A percentile compares a stretch with the other conserved stretches of the same genome.
These are phyloP conservation scores for Trichoderma polysporum DNA, from an alignment of 2,329 filamentous ascomycete genomes.

Conservation along the genomic window DNA sequence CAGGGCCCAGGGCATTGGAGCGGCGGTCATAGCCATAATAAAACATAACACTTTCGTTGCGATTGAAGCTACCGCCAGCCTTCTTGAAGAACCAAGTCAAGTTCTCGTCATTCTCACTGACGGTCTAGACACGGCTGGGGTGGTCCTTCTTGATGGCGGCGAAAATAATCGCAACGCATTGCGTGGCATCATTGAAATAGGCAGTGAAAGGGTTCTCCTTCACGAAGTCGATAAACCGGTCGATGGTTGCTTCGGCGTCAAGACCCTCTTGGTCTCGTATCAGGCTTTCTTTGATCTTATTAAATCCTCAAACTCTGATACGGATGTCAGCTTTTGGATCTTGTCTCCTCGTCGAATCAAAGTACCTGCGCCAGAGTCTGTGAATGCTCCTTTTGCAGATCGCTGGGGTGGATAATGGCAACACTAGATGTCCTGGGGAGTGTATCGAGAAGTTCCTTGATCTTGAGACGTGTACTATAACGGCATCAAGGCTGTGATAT, in stretches of 20 bases:
- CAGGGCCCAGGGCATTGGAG: constrained; percentile 70
- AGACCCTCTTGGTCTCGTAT: constrained; percentile 78
- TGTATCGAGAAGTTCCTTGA: constrained; percentile 84
- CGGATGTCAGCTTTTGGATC: constrained; percentile 68
- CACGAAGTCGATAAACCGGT: constrained; percentile 80
- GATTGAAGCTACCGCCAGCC: constrained; percentile 85
- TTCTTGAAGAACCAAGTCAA: constrained; percentile 98
- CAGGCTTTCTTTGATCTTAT: constrained; percentile 77
- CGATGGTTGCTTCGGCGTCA: constrained; percentile 79
- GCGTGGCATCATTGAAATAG: constrained; percentile 93
- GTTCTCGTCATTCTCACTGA: constrained; percentile 93
- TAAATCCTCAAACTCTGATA: constrained; percentile 74
- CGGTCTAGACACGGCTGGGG: constrained; percentile 91
- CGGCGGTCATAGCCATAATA: constrained; percentile 88
- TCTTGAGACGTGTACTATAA: constrained; percentile 93
- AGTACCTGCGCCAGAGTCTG: constrained; percentile 90
- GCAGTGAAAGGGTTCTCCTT: constrained; percentile 79
- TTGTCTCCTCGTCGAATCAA: constrained; percentile 91
- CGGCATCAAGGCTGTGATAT: constrained; percentile 95
- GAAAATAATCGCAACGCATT: constrained; percentile 89
- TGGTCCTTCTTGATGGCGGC: constrained; percentile 91
- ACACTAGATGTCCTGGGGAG: constrained; percentile 91
- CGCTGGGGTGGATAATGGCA: constrained; percentile 94
- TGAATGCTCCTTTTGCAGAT: constrained; percentile 94
- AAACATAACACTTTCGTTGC: constrained; percentile 87